phyloP scores from a whole-genome alignment of 352 stramenopile genomes.

The Pythium rishiriense region DNA sequence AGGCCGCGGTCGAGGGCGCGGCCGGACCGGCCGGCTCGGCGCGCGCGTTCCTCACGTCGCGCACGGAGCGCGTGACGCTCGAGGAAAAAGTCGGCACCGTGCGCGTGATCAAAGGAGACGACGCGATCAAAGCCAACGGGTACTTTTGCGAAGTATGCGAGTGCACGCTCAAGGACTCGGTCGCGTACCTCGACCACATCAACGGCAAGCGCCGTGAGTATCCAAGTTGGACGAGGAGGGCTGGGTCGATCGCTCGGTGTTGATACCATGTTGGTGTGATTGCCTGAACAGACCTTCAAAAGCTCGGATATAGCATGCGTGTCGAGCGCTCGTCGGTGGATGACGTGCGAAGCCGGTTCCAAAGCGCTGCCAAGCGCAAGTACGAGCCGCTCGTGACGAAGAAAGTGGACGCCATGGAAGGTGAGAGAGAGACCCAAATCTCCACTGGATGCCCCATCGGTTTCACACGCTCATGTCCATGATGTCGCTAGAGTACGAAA shows the following conservation, averaged over 20 bases:
- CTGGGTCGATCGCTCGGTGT: no score
- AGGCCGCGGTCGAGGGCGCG: constrained; percentile 60
- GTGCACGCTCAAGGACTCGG: constrained; percentile 90
- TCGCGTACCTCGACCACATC: constrained; percentile 94
- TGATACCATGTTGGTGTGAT: no score
- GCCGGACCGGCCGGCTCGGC: constrained; percentile 62
- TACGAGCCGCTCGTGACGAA: constrained; percentile 82
- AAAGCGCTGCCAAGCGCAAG: constrained; percentile 81
- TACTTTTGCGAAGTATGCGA: constrained; percentile 95
- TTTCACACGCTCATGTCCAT: background rate
- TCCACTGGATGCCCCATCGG: background rate
- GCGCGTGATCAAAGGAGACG: constrained; percentile 85
- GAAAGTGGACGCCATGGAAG: constrained; percentile 82
- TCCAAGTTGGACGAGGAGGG: background rate
- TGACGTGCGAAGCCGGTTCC: constrained; percentile 85
- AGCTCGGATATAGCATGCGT: constrained; percentile 91
- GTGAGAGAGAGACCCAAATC: no score
- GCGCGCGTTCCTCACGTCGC: constrained; percentile 78
- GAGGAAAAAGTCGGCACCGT: constrained; percentile 85
- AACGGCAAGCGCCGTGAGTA: constrained; percentile 93
- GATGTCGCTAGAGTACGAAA: constrained; percentile 69
- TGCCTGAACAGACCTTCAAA: constrained; percentile 89
- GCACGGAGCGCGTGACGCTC: constrained; percentile 73
- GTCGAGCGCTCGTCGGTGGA: constrained; percentile 88
- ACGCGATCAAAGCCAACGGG: constrained; percentile 73